Conservation (phyloP, 805 yeast genomes). For the Blastobotrys muscicola region DNA sequence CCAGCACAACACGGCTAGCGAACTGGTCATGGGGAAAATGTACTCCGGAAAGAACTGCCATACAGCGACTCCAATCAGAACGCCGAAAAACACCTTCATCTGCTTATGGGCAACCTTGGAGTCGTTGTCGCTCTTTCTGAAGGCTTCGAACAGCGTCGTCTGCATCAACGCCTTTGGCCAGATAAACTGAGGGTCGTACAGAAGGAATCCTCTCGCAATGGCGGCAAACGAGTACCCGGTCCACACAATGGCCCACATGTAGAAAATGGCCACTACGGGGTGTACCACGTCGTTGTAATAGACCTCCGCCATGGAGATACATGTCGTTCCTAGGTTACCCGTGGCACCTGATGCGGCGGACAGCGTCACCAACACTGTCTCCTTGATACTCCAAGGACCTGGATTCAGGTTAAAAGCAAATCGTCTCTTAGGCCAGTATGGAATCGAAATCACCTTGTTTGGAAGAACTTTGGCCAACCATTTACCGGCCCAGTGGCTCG, state of each 20-base stretch:
- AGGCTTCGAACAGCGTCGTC: constrained; percentile 9
- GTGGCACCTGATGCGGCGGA: constrained; percentile 12
- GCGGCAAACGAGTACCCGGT: constrained; percentile 12
- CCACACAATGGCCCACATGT: constrained; percentile 13
- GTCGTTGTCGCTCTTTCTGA: constrained; percentile 6
- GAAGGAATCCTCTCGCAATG: constrained; percentile 8
- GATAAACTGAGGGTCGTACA: constrained; percentile 9
- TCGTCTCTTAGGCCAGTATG: not conserved
- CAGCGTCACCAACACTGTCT: constrained; percentile 18
- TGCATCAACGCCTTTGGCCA: constrained; percentile 14
- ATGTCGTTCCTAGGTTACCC: constrained; percentile 8
- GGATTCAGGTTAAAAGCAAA: constrained; percentile 37
- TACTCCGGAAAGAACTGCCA: constrained; percentile 11
- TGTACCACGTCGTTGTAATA: constrained; percentile 6
- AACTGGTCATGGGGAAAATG: constrained; percentile 8
- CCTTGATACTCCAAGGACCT: constrained; percentile 48
- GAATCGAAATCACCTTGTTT: constrained; percentile 17
- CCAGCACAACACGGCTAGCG: constrained; percentile 9
- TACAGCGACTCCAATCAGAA: constrained; percentile 4
- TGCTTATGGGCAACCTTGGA: constrained; percentile 9
- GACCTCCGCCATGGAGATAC: constrained; percentile 8
- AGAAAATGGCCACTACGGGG: constrained; percentile 9
- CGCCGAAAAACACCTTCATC: constrained; percentile 9
- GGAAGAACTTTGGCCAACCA: constrained; percentile 29
- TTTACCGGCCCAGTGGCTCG: constrained; percentile 9